These are phyloP conservation scores for Lyophyllum decastes DNA, from an alignment of 768 basidiomycete species.

Conservation along the genomic window DNA sequence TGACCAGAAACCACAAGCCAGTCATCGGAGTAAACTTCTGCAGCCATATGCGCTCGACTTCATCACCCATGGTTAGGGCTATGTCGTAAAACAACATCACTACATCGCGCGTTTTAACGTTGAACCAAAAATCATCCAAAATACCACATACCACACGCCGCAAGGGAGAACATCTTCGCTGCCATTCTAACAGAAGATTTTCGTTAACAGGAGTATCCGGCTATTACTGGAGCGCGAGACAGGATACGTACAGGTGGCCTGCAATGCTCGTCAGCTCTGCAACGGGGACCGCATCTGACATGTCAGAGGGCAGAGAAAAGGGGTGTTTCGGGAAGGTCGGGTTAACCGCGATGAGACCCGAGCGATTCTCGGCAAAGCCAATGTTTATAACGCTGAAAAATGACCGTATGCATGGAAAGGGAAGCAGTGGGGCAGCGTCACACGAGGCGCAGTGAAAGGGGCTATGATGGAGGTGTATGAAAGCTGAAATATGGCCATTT, in stretches of 20 bases:
- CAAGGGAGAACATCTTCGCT: slow-evolving; percentile 37
- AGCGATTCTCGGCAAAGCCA: background rate
- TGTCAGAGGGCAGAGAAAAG: background rate
- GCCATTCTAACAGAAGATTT: slow-evolving; percentile 25
- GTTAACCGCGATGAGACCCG: background rate
- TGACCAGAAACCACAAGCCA: slow-evolving; percentile 30
- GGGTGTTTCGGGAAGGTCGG: background rate
- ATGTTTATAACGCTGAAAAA: background rate
- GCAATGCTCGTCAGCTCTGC: slow-evolving; percentile 16
- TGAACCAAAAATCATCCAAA: background rate
- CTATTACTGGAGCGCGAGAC: background rate
- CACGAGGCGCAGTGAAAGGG: background rate
- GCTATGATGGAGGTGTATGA: background rate
- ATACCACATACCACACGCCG: slow-evolving; percentile 31
- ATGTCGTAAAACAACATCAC: slow-evolving; percentile 42
- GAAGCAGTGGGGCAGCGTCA: background rate
- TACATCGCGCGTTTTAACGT: slow-evolving; percentile 3
- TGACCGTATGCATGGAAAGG: slow-evolving; percentile 4
- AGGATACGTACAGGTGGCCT: slow-evolving; percentile 15
- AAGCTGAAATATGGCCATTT: background rate
- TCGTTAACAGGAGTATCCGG: background rate
- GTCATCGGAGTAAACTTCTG: slow-evolving; percentile 29
- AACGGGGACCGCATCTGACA: slow-evolving; percentile 13
- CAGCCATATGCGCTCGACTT: slow-evolving; percentile 37
- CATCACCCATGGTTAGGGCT: slow-evolving; percentile 33